Evolutionary conservation across 345 rosid genomes (phyloP).

Genomic region (Salix exigua): DNA sequence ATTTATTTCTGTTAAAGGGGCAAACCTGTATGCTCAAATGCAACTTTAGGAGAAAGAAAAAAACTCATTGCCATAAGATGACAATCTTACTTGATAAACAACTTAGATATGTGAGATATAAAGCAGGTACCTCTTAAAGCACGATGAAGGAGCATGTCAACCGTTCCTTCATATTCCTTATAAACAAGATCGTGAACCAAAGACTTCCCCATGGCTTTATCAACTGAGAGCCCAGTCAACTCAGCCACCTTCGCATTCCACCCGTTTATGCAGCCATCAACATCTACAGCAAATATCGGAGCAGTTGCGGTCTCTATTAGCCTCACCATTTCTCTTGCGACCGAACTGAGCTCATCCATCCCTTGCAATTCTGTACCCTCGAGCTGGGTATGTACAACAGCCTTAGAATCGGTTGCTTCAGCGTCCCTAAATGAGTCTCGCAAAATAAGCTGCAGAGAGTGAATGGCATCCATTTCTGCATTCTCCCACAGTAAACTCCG

Average conservation of each 20-base stretch:
- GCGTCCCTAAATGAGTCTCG: constrained; percentile 83
- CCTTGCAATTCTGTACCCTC: constrained; percentile 69
- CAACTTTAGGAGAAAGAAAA: not conserved
- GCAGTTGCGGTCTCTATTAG: constrained; percentile 95
- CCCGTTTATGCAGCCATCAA: constrained; percentile 75
- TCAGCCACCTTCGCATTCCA: constrained; percentile 97
- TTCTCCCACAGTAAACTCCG: constrained; percentile 92
- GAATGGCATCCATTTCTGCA: constrained; percentile 99
- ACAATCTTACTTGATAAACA: not conserved
- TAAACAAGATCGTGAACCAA: constrained; percentile 74
- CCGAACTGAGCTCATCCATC: constrained; percentile 84
- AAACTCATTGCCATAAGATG: not conserved
- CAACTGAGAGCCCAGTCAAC: constrained; percentile 81
- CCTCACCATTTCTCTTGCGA: constrained; percentile 99
- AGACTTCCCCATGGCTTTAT: constrained; percentile 95
- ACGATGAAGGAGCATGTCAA: constrained; percentile 60
- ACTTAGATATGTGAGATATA: not conserved
- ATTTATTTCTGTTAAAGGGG: constrained; percentile 1
- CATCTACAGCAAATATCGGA: constrained; percentile 95
- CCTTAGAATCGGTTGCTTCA: constrained; percentile 72
- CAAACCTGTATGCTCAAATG: constrained; percentile 4
- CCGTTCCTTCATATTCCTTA: constrained; percentile 69
- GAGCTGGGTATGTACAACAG: constrained; percentile 42
- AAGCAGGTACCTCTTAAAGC: constrained; percentile 73
- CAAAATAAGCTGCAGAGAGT: constrained; percentile 92